Conservation (phyloP, 192 early-diverging fungal species). For the Haplosporangium gracile region DNA sequence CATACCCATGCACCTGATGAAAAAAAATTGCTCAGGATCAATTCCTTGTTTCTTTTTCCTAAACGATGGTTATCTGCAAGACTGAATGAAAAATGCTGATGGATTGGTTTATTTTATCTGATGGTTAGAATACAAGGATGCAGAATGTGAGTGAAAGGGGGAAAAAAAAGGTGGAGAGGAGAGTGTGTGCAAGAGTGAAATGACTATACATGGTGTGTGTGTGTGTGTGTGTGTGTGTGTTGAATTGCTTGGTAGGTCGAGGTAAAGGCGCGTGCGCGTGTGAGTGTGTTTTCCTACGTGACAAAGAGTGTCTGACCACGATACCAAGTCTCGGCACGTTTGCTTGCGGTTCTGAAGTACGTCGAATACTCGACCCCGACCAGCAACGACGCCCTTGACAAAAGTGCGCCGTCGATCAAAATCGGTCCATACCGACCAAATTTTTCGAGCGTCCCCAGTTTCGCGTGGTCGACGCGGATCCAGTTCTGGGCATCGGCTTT, state of each 20-base stretch:
- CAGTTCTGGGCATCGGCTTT: constrained; percentile 45
- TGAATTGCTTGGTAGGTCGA: not conserved
- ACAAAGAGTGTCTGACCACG: constrained; percentile 27
- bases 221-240: not conserved
- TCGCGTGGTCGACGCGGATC: constrained; percentile 39
- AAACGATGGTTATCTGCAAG: too few species aligned
- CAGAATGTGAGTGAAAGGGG: not conserved
- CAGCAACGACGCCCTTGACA: constrained; percentile 25
- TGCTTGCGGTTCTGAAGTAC: constrained; percentile 38
- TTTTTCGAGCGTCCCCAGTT: constrained; percentile 27
- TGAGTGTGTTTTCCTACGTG: constrained; percentile 19
- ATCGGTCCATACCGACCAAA: constrained; percentile 46
- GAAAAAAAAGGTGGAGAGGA: not conserved
- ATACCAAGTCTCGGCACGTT: constrained; percentile 45
- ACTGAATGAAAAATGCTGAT: not conserved
- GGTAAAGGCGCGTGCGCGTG: not conserved
- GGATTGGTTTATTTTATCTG: not conserved
- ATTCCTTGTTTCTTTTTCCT: too few species aligned
- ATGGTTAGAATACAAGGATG: constrained; percentile 4
- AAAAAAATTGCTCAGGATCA: not conserved
- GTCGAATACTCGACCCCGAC: constrained; percentile 51
- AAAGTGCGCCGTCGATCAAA: constrained; percentile 43
- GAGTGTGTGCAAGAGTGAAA: not conserved
- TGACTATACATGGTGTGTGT: not conserved
- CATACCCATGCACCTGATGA: not conserved